Conservation (phyloP, 495 filamentous ascomycete genomes). For the Aspergillus hancockii region DNA sequence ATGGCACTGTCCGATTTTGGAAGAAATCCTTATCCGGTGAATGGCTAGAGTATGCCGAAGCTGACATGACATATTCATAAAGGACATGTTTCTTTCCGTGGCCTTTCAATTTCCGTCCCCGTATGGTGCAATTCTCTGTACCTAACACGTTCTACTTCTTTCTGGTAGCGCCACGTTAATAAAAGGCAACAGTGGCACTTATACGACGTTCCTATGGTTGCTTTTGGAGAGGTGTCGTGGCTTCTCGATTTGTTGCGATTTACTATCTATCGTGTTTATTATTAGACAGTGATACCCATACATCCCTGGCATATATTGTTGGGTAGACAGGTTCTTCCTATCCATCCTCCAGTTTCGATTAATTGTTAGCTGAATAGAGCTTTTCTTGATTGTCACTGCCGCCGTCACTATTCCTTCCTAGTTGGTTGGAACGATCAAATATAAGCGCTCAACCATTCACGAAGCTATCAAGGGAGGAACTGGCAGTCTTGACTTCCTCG, state of each 20-base stretch:
- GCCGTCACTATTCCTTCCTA: background rate
- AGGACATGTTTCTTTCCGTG: background rate
- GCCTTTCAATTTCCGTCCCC: background rate
- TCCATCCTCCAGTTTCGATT: background rate
- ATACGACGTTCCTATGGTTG: background rate
- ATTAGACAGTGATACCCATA: constrained; percentile 28
- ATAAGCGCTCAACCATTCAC: background rate
- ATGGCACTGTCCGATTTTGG: constrained; percentile 53
- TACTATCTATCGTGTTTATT: constrained; percentile 10
- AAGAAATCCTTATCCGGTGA: constrained; percentile 49
- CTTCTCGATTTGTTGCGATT: background rate
- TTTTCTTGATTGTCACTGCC: background rate
- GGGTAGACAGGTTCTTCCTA: background rate
- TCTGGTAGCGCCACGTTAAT: background rate
- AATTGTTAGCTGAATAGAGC: background rate
- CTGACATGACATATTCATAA: constrained; percentile 42
- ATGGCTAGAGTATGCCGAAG: constrained; percentile 55
- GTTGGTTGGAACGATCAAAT: background rate
- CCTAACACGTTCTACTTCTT: background rate
- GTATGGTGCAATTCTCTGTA: background rate
- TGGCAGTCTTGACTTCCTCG: background rate
- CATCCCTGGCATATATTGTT: constrained; percentile 7
- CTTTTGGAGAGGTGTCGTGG: background rate
- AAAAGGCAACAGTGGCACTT: background rate
- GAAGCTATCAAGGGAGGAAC: background rate